These are phyloP conservation scores for Penicillium sp. DNA, from an alignment of 2,329 filamentous ascomycete genomes.

Conservation along the genomic window DNA sequence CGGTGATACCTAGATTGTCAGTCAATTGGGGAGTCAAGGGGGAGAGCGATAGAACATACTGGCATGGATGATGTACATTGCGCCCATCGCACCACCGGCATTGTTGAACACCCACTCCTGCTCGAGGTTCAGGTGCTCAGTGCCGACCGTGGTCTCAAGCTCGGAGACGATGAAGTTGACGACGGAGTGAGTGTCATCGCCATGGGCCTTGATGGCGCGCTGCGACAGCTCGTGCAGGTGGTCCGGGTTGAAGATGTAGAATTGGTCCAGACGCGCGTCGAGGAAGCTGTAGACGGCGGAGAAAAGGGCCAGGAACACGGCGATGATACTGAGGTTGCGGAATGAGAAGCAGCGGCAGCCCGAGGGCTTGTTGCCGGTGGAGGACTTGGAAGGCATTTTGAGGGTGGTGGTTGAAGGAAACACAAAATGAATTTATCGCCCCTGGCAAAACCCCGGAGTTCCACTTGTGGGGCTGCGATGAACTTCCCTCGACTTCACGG, in stretches of 20 bases:
- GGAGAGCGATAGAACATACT: background rate
- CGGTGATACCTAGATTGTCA: constrained; percentile 58
- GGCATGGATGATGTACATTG: constrained; percentile 74
- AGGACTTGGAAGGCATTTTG: constrained; percentile 27
- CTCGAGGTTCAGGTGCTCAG: constrained; percentile 61
- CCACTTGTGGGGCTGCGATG: constrained; percentile 11
- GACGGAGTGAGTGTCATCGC: constrained; percentile 70
- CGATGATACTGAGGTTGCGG: constrained; percentile 32
- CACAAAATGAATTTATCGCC: constrained; percentile 12
- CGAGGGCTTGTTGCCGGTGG: constrained; percentile 20
- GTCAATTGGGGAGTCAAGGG: background rate
- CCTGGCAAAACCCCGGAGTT: constrained; percentile 18
- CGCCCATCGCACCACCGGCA: constrained; percentile 86
- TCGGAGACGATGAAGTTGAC: constrained; percentile 69
- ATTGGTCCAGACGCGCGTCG: constrained; percentile 41
- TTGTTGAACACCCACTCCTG: constrained; percentile 93
- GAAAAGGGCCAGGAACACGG: constrained; percentile 36
- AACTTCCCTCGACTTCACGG: background rate
- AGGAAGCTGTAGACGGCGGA: constrained; percentile 38
- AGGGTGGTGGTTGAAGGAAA: constrained; percentile 1
- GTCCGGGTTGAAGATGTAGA: constrained; percentile 73
- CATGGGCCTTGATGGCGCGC: constrained; percentile 65
- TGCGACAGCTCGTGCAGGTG: constrained; percentile 68
- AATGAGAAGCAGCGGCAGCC: constrained; percentile 27
- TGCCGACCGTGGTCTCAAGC: constrained; percentile 53